Evolutionary conservation across 2,329 filamentous ascomycete species (phyloP).

Genomic region (Cladophialophora carrionii): DNA sequence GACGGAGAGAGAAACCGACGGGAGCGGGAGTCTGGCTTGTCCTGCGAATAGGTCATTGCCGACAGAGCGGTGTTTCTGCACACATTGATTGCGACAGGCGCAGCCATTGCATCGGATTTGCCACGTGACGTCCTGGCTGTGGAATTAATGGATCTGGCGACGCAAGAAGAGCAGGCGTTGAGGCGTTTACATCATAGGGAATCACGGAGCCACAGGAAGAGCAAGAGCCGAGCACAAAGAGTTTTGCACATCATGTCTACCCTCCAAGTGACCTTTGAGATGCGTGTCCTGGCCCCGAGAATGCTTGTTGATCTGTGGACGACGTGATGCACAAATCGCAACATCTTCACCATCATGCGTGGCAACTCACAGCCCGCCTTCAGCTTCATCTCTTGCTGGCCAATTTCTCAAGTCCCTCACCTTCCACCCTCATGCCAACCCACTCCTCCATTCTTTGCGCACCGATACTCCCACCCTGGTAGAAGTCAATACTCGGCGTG

Average conservation of each 20-base stretch:
- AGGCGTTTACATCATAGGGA: background rate
- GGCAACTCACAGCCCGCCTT: background rate
- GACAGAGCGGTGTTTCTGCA: background rate
- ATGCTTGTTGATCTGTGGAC: background rate
- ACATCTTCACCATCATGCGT: background rate
- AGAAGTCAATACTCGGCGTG: constrained; percentile 84
- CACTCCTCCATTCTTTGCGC: constrained; percentile 53
- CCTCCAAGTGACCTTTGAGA: background rate
- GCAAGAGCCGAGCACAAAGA: background rate
- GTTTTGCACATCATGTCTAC: background rate
- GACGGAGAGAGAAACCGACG: constrained; percentile 14
- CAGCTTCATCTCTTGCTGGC: constrained; percentile 34
- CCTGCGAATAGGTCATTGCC: too few relatives aligned
- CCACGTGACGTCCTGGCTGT: background rate
- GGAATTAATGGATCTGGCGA: background rate
- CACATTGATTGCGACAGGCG: background rate
- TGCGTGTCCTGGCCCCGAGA: background rate
- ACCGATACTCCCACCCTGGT: constrained; percentile 54
- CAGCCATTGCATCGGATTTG: background rate
- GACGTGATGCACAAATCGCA: background rate
- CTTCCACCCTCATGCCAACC: constrained; percentile 56
- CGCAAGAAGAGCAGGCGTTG: background rate
- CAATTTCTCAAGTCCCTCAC: constrained; percentile 49
- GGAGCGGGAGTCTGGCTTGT: background rate
- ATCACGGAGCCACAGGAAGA: background rate